A percentile compares a stretch with the other conserved stretches of the same genome.
phyloP scores from a whole-genome alignment of 2,329 filamentous ascomycete species.

The Chaetomium strumarium region DNA sequence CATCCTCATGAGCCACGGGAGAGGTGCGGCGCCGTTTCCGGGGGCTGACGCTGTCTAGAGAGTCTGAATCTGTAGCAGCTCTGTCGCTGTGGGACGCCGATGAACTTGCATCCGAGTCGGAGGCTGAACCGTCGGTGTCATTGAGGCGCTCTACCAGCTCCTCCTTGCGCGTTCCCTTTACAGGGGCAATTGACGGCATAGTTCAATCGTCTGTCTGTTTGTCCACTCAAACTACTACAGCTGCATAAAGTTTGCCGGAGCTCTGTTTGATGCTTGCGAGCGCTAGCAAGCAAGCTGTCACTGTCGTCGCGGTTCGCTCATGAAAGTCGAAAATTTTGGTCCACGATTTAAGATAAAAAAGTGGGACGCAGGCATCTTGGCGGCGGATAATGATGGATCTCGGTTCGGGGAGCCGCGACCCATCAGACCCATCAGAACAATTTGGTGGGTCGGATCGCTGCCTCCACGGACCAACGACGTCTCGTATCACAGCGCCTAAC shows the following conservation, averaged over 20 bases:
- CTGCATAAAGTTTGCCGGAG: neutral
- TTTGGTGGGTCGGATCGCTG: neutral
- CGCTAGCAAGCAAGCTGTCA: neutral
- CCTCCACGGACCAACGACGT: neutral
- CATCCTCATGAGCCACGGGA: conserved; percentile 22
- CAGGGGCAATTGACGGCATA: conserved; percentile 17
- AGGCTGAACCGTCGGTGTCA: conserved; percentile 7
- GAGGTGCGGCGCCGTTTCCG: conserved; percentile 43
- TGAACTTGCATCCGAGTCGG: conserved; percentile 7
- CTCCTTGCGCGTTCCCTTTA: neutral
- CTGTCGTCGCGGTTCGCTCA: neutral
- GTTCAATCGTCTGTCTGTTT: neutral
- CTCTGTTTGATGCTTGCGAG: neutral
- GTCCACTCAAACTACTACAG: neutral
- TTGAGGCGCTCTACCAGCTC: conserved; percentile 4
- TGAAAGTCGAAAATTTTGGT: conserved; percentile 11
- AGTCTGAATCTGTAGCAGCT: conserved; percentile 18
- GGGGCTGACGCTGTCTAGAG: conserved; percentile 35
- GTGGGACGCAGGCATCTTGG: conserved; percentile 9
- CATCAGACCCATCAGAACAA: neutral
- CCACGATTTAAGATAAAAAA: neutral
- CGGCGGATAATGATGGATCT: conserved; percentile 2
- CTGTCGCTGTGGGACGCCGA: neutral
- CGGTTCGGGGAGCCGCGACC: neutral
- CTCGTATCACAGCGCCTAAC: conserved; percentile 12